phyloP scores from a whole-genome alignment of 2,329 filamentous ascomycete genomes.

The Thermothelomyces thermophilus region DNA sequence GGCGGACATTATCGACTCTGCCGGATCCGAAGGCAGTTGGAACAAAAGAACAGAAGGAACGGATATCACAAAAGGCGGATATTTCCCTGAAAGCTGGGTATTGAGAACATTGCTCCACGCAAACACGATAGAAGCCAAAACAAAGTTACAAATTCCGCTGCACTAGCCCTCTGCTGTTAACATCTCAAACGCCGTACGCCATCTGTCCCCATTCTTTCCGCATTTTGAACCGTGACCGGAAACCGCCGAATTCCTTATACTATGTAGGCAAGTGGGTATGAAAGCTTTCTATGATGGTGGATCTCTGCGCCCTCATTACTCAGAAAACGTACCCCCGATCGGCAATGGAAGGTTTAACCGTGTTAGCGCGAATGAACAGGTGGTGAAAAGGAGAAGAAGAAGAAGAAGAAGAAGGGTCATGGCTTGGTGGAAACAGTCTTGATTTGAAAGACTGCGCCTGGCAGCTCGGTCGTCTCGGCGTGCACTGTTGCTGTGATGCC shows the following conservation, averaged over 20 bases:
- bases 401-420: conserved; percentile 29
- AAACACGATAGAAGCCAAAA: too few relatives aligned
- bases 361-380: not conserved
- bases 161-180: not conserved
- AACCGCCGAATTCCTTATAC: too few relatives aligned
- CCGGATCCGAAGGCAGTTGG: not conserved
- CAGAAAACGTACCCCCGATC: not conserved
- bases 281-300: not conserved
- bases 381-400: too few relatives aligned
- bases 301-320: not conserved
- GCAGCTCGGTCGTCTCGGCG: conserved; percentile 81
- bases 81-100: not conserved
- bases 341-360: not conserved
- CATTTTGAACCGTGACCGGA: too few relatives aligned
- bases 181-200: too few relatives aligned
- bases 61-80: not conserved
- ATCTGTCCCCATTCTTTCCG: too few relatives aligned
- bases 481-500: conserved; percentile 88
- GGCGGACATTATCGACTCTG: not conserved
- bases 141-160: not conserved
- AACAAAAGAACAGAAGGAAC: not conserved
- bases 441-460: conserved; percentile 90
- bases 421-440: conserved; percentile 68
- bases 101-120: too few relatives aligned
- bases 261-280: too few relatives aligned